Evolutionary conservation across 208 protist genomes (phyloP).

Genomic region (Zelonia costaricensis): DNA sequence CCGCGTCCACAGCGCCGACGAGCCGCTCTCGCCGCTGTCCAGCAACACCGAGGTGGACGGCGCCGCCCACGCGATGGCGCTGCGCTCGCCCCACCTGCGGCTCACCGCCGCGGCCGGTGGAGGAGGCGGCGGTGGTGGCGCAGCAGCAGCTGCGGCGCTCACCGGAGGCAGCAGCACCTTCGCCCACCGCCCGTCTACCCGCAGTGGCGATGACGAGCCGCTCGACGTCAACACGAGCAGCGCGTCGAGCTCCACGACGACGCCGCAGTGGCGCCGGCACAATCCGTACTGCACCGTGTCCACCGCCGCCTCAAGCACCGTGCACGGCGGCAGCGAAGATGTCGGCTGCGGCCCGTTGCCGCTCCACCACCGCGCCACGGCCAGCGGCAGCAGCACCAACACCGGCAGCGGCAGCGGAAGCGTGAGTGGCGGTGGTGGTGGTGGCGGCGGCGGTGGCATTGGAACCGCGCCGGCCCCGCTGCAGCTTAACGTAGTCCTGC

Average conservation of each 20-base stretch:
- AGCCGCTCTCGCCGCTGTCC: neutral
- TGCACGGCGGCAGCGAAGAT: neutral
- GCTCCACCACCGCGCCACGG: neutral
- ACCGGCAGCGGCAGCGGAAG: no score
- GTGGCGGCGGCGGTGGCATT: no score
- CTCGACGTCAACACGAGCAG: neutral
- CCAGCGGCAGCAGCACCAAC: neutral
- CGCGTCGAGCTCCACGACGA: conserved; percentile 7
- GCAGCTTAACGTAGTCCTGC: neutral
- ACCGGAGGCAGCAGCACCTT: neutral
- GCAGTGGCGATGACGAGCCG: neutral
- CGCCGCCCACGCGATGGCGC: neutral
- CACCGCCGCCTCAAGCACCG: neutral
- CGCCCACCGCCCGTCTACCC: no score
- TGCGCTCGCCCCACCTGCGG: neutral
- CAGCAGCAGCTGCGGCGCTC: no score
- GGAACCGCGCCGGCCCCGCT: neutral
- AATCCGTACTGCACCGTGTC: conserved; percentile 13
- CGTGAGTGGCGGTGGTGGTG: no score
- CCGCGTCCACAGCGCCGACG: neutral
- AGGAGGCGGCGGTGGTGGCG: no score
- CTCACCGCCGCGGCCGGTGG: no score
- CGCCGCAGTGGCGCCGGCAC: conserved; percentile 15
- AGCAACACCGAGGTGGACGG: neutral
- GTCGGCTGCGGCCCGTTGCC: neutral